phyloP scores from a whole-genome alignment of 2,329 filamentous ascomycete species.

The Trichoderma lentiforme region DNA sequence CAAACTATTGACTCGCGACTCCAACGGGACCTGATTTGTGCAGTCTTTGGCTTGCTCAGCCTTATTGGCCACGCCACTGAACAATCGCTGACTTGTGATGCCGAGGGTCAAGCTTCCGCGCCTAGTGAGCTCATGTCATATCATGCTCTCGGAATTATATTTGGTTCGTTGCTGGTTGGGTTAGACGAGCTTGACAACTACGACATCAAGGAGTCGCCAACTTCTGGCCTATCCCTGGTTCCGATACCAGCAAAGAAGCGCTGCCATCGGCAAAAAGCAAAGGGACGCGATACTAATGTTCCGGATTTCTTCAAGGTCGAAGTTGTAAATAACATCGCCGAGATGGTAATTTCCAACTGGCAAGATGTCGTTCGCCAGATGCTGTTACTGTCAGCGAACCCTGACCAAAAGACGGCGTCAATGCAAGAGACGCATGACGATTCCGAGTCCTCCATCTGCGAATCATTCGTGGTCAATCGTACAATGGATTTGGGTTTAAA shows the following conservation, averaged over 20 bases:
- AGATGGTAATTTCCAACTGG: conserved; percentile 67
- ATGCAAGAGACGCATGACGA: conserved; percentile 18
- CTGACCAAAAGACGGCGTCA: conserved; percentile 23
- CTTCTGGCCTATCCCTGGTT: conserved; percentile 41
- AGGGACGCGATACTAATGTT: conserved; percentile 19
- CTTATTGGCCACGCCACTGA: conserved; percentile 59
- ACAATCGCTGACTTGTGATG: conserved; percentile 49
- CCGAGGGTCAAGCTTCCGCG: conserved; percentile 48
- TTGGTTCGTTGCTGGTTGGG: conserved; percentile 61
- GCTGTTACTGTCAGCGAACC: conserved; percentile 41
- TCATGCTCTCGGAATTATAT: conserved; percentile 58
- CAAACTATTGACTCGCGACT: conserved; percentile 57
- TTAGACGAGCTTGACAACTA: conserved; percentile 51
- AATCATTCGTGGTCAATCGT: conserved; percentile 34
- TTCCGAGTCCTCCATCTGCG: conserved; percentile 42
- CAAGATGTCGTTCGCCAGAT: conserved; percentile 60
- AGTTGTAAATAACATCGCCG: conserved; percentile 56
- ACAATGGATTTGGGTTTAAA: conserved; percentile 4
- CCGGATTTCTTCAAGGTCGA: conserved; percentile 51
- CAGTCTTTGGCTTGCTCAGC: conserved; percentile 63
- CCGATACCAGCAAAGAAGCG: conserved; percentile 42
- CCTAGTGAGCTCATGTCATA: conserved; percentile 63
- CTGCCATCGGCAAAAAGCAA: conserved; percentile 26
- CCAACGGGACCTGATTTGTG: conserved; percentile 61
- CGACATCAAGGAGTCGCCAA: conserved; percentile 44